Evolutionary conservation across 2,329 filamentous ascomycete species (phyloP).

Genomic region (Pseudogymnoascus sp.): DNA sequence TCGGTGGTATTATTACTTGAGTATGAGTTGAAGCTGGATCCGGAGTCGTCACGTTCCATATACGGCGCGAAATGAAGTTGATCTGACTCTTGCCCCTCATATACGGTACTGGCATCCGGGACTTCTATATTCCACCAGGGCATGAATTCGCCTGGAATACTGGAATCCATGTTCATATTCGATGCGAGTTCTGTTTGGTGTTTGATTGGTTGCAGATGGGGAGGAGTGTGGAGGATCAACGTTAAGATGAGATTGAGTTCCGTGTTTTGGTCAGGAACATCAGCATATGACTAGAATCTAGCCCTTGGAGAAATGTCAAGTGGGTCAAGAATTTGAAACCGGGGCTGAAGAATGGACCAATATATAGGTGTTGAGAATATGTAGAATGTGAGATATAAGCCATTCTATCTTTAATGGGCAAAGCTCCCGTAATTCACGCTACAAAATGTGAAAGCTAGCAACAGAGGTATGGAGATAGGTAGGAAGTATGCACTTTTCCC

Average conservation of each 20-base stretch:
- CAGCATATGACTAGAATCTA: slow-evolving; percentile 3
- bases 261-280: not conserved
- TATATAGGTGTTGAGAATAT: slow-evolving; percentile 6
- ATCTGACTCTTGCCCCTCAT: not conserved
- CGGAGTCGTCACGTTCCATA: slow-evolving; percentile 5
- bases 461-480: not conserved
- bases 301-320: not conserved
- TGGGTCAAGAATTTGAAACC: slow-evolving; percentile 7
- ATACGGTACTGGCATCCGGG: not conserved
- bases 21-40: not conserved
- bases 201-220: not conserved
- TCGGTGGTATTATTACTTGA: not conserved
- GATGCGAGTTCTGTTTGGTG: not conserved
- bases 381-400: not conserved
- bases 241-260: not conserved
- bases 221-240: not conserved
- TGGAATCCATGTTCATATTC: not conserved
- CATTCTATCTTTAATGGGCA: not conserved
- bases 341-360: slow-evolving; percentile 5
- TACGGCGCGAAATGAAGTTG: not conserved
- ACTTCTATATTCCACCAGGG: not conserved
- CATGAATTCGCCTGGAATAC: not conserved
- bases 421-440: not conserved
- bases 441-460: not conserved
- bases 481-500: not conserved